Conservation (phyloP, 208 protist genomes). For the Leishmania tarentolae region DNA sequence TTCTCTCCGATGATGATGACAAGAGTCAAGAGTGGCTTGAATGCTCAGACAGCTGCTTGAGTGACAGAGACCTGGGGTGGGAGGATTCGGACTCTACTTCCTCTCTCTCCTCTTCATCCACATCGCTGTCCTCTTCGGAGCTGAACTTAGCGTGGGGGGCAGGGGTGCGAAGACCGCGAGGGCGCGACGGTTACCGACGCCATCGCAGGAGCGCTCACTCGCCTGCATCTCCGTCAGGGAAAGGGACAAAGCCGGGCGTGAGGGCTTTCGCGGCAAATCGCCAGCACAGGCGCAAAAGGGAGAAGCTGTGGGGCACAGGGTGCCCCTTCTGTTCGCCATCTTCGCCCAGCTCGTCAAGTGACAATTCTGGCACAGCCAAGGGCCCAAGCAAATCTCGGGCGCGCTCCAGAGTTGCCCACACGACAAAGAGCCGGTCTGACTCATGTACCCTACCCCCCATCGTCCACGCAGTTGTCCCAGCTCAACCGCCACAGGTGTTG, state of each 20-base stretch:
- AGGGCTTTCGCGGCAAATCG: neutral
- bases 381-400: neutral
- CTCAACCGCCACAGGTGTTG: neutral
- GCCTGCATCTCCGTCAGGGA: neutral
- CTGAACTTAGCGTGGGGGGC: neutral
- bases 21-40: neutral
- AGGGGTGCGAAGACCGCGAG: neutral
- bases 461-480: slow-evolving; percentile 1
- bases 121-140: slow-evolving; percentile 3
- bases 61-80: neutral
- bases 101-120: neutral
- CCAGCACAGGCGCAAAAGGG: neutral
- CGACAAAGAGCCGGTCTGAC: neutral
- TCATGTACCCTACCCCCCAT: slow-evolving; percentile 1
- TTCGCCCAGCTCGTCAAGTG: neutral
- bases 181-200: neutral
- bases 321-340: neutral
- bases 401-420: neutral
- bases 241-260: neutral
- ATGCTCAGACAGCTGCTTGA: neutral
- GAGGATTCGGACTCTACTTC: slow-evolving; percentile 6
- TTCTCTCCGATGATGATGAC: neutral
- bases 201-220: neutral
- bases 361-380: neutral
- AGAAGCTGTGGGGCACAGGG: neutral